These are phyloP conservation scores for Trichoderma sp. DNA, from an alignment of 2,329 filamentous ascomycete genomes.

Conservation along the genomic window DNA sequence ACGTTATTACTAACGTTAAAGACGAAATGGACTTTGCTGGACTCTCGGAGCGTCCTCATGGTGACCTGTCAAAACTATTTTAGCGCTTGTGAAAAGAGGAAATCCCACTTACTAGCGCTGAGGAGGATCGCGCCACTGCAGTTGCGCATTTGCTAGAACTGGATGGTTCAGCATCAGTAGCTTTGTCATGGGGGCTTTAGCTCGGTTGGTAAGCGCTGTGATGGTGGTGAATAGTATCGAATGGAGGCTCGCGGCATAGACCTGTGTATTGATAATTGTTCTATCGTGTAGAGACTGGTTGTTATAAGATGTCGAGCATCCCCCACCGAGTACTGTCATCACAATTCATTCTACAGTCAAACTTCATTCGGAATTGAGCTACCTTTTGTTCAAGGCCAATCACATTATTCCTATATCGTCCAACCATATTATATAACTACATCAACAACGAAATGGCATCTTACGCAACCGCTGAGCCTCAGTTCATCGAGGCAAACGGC, in stretches of 20 bases:
- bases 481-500: conserved; percentile 8
- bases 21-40: not conserved
- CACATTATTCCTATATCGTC: not conserved
- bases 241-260: not conserved
- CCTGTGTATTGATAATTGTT: not conserved
- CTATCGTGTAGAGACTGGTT: not conserved
- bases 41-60: not conserved
- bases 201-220: not conserved
- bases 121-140: not conserved
- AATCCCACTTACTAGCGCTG: not conserved
- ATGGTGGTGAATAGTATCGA: not conserved
- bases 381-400: not conserved
- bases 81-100: not conserved
- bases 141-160: not conserved
- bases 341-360: not conserved
- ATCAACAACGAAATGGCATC: not conserved
- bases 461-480: conserved; percentile 15
- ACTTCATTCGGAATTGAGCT: not conserved
- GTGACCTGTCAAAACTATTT: not conserved
- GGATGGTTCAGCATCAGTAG: not conserved
- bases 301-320: not conserved
- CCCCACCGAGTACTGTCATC: not conserved
- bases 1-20: not conserved
- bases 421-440: not conserved
- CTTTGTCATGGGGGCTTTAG: not conserved